Percentiles rank a stretch among this genome's conserved stretches.
These are phyloP conservation scores for Aspergillus intermedius DNA, from an alignment of 2,329 filamentous ascomycete genomes.

Conservation along the genomic window DNA sequence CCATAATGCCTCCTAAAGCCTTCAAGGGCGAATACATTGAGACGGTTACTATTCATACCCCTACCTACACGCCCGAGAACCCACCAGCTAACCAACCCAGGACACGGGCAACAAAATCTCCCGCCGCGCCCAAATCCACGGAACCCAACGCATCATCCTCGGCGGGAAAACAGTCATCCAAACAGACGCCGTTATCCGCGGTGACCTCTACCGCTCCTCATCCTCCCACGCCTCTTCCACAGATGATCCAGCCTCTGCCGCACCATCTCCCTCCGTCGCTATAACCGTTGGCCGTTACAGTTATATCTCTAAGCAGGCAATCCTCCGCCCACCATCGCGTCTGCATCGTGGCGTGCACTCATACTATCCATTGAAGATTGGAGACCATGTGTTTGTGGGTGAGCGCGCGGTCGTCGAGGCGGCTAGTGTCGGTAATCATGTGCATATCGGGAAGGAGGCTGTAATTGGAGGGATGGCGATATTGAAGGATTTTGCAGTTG, in stretches of 20 bases:
- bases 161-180: slow-evolving; percentile 95
- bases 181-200: slow-evolving; percentile 87
- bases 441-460: slow-evolving; percentile 72
- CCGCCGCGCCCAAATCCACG: slow-evolving; percentile 81
- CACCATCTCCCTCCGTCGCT: slow-evolving; percentile 39
- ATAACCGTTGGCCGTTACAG: slow-evolving; percentile 89
- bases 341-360: slow-evolving; percentile 62
- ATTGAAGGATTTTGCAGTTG: slow-evolving; percentile 85
- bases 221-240: slow-evolving; percentile 18
- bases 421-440: slow-evolving; percentile 74
- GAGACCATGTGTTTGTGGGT: slow-evolving; percentile 90
- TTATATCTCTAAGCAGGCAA: slow-evolving; percentile 71
- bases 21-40: slow-evolving; percentile 93
- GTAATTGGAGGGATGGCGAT: slow-evolving; percentile 82
- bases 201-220: slow-evolving; percentile 64
- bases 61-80: neutral
- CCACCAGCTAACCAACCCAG: slow-evolving; percentile 40
- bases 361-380: slow-evolving; percentile 81
- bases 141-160: slow-evolving; percentile 95
- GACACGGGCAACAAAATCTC: slow-evolving; percentile 99
- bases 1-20: slow-evolving; percentile 64
- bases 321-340: slow-evolving; percentile 75
- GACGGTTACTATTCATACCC: slow-evolving; percentile 54
- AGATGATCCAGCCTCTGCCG: slow-evolving; percentile 28
- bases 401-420: slow-evolving; percentile 70